Evolutionary conservation across 1,284 basidiomycete genomes (phyloP), one percentile per base, ranked within the genome.

Genomic region (Naganishia sp.): DNA sequence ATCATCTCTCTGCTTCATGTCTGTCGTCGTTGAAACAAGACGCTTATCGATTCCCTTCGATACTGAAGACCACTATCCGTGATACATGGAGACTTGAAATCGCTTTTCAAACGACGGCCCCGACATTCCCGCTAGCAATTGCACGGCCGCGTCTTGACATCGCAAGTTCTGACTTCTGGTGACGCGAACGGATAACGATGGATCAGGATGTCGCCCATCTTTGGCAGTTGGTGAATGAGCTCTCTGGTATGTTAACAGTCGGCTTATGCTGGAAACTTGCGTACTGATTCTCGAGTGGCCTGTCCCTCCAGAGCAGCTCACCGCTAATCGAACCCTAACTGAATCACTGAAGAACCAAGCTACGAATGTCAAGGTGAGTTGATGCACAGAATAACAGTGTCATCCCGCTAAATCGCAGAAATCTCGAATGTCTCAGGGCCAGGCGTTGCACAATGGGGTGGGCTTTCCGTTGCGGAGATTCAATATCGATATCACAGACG

Each of bases 401-500:
- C n/a, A 69, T 62, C 68, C 47, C 10, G 15, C 23, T 69, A 50
- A 69, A 68, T 68, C 67, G 58, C 62, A 32, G 18, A 43, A 42
- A 56, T 41, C 25, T 41, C 41, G 42, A 62, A 11, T 50, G 39
- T 42, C 43, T 17, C 76, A 93, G 90, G 85, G 84, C 23, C 89
- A 95, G 76, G 89, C 93, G n/a, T 81, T 85, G 0, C 86, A 93
- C 73, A 82, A 85, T 17, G 86, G 86, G 11, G 87, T 88, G 23
- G 92, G 91, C 1, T 94, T 90, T 77, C 85, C 88, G 0, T 82
- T 99, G 50, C 83, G 93, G 69, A 84, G 96, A 43, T 92, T 92
- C 80, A 98, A 98, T 78, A 86, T 89, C n/a, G 95, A 99, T 76
- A 86, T 99, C 42, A 86, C 90, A 45, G 88, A 94, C 85, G 91